Conservation (phyloP, 2,329 filamentous ascomycete genomes). For the Talaromyces atroroseus region DNA sequence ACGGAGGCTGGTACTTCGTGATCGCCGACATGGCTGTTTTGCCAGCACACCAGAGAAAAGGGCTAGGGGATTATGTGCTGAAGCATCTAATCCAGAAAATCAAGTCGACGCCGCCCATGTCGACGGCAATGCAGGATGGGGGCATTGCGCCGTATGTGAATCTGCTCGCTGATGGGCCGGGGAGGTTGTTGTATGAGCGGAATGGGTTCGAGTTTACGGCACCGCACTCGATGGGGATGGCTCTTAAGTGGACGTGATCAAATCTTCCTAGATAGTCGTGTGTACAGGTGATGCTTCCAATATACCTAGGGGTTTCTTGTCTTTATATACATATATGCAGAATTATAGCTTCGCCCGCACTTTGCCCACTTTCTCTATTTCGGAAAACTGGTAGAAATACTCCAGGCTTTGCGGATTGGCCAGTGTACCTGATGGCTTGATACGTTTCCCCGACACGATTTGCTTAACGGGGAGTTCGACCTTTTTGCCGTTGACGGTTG, state of each 20-base stretch:
- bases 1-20: constrained; percentile 49
- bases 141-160: constrained; percentile 38
- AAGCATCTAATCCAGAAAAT: constrained; percentile 40
- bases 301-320: neutral
- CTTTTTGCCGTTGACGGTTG: constrained; percentile 69
- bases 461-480: constrained; percentile 80
- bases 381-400: constrained; percentile 74
- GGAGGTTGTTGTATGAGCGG: constrained; percentile 40
- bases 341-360: constrained; percentile 3
- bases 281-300: no score
- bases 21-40: constrained; percentile 49
- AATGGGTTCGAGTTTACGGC: constrained; percentile 44
- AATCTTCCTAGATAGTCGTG: no score
- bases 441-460: constrained; percentile 68
- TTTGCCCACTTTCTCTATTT: constrained; percentile 58
- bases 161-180: constrained; percentile 44
- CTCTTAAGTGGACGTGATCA: constrained; percentile 15
- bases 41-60: constrained; percentile 44
- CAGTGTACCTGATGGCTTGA: constrained; percentile 71
- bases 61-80: constrained; percentile 44
- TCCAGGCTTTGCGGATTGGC: constrained; percentile 70
- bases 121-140: constrained; percentile 11
- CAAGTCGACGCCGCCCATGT: constrained; percentile 32
- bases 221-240: constrained; percentile 36
- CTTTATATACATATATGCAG: neutral